A percentile compares a stretch with the other conserved stretches of the same genome.
Conservation (phyloP, 2,329 filamentous ascomycete species). For the Trichophaea hybrida region DNA sequence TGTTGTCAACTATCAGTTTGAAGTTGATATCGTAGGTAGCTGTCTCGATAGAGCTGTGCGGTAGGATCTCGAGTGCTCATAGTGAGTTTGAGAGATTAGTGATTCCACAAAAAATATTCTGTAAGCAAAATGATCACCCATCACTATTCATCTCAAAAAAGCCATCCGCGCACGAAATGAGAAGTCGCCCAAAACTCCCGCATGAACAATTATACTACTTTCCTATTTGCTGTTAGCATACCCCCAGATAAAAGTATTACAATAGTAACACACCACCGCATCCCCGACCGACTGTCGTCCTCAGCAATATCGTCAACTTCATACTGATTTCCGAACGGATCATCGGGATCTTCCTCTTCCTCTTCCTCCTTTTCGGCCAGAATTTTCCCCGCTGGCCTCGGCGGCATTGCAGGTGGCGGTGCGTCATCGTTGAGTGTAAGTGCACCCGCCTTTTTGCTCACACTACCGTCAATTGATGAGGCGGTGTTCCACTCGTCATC, state of each 20-base stretch:
- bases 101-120: too few species aligned
- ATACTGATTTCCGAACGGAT: constrained; percentile 77
- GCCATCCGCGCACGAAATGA: too few species aligned
- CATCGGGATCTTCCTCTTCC: constrained; percentile 62
- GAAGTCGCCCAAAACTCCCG: too few species aligned
- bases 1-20: too few species aligned
- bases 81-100: too few species aligned
- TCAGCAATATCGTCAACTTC: constrained; percentile 40
- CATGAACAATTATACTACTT: too few species aligned
- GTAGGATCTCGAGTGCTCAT: too few species aligned
- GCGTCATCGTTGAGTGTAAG: constrained; percentile 45
- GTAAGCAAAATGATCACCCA: too few species aligned
- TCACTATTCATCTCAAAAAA: too few species aligned
- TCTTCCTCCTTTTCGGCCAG: constrained; percentile 44
- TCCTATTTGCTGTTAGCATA: too few species aligned
- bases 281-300: not conserved
- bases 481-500: constrained; percentile 36
- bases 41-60: too few species aligned
- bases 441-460: constrained; percentile 49
- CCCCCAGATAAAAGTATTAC: not conserved
- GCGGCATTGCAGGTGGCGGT: constrained; percentile 33
- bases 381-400: constrained; percentile 31
- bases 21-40: too few species aligned
- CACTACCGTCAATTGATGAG: constrained; percentile 29
- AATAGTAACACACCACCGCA: not conserved